These are phyloP conservation scores for Leptographium galeiforme DNA, from an alignment of 2,329 filamentous ascomycete genomes.

Conservation along the genomic window DNA sequence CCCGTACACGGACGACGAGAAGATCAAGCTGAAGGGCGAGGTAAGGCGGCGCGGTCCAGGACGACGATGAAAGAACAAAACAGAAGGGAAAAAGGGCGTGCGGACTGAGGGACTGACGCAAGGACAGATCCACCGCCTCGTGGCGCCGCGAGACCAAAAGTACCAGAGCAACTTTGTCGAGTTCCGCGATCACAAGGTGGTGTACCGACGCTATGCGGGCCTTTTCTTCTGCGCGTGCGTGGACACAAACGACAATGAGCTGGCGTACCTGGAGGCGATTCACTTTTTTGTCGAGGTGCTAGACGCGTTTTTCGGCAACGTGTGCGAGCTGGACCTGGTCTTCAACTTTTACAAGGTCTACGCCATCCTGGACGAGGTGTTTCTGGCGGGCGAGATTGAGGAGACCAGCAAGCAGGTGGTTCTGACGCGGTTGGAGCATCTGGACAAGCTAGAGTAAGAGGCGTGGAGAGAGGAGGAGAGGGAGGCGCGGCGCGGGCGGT, in stretches of 20 bases:
- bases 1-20: constrained; percentile 96
- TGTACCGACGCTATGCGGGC: constrained; percentile 93
- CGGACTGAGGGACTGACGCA: neutral
- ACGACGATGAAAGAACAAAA: no score
- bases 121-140: constrained; percentile 77
- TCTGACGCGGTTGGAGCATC: constrained; percentile 79
- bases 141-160: constrained; percentile 95
- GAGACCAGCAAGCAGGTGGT: constrained; percentile 99
- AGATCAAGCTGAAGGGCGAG: constrained; percentile 98
- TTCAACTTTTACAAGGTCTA: constrained; percentile 84
- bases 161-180: constrained; percentile 99
- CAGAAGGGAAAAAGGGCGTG: neutral
- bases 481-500: neutral
- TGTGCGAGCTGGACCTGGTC: constrained; percentile 90
- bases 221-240: constrained; percentile 99
- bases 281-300: constrained; percentile 99
- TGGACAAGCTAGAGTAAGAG: constrained; percentile 85
- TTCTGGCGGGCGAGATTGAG: constrained; percentile 93
- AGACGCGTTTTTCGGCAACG: constrained; percentile 97
- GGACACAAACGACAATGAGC: constrained; percentile 96
- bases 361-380: constrained; percentile 96
- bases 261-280: constrained; percentile 92
- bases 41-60: constrained; percentile 24
- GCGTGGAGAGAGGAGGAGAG: neutral
- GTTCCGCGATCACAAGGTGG: constrained; percentile 85